Evolutionary conservation across 2,329 filamentous ascomycete species (phyloP).

Genomic region (Monilinia aucupariae): DNA sequence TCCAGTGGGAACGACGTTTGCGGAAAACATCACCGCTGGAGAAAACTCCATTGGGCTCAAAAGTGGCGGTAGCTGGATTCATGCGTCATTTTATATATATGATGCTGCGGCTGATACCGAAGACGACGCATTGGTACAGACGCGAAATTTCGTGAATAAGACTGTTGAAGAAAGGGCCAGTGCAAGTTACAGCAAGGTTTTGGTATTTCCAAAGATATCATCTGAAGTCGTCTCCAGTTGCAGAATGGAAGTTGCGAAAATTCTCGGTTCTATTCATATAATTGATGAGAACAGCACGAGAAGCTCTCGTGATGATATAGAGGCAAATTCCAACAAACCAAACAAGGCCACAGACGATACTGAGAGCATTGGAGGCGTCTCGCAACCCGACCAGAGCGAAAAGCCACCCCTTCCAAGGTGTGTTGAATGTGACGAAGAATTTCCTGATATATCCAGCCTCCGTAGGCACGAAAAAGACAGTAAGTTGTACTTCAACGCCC

Average conservation of each 20-base stretch:
- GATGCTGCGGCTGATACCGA: not conserved
- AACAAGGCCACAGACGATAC: not conserved
- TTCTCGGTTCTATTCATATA: not conserved
- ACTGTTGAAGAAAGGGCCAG: not conserved
- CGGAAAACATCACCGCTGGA: no score
- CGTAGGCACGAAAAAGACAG: not conserved
- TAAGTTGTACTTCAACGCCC: not conserved
- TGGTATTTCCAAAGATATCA: conserved; percentile 1
- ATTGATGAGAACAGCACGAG: no score
- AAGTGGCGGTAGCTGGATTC: conserved; percentile 2
- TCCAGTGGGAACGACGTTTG: conserved; percentile 1
- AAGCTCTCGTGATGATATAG: no score
- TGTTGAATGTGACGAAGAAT: not conserved
- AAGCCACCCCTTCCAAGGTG: not conserved
- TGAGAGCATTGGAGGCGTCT: not conserved
- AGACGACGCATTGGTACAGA: not conserved
- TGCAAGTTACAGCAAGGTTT: conserved; percentile 5
- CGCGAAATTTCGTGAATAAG: not conserved
- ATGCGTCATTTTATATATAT: conserved; percentile 15
- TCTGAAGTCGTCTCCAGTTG: not conserved
- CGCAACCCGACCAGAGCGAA: not conserved
- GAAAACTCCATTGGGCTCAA: not conserved
- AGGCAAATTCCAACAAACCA: not conserved
- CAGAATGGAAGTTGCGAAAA: not conserved
- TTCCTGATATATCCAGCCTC: not conserved